phyloP scores from a whole-genome alignment of 2,329 filamentous ascomycete genomes.

The Calonectria pauciramosa region DNA sequence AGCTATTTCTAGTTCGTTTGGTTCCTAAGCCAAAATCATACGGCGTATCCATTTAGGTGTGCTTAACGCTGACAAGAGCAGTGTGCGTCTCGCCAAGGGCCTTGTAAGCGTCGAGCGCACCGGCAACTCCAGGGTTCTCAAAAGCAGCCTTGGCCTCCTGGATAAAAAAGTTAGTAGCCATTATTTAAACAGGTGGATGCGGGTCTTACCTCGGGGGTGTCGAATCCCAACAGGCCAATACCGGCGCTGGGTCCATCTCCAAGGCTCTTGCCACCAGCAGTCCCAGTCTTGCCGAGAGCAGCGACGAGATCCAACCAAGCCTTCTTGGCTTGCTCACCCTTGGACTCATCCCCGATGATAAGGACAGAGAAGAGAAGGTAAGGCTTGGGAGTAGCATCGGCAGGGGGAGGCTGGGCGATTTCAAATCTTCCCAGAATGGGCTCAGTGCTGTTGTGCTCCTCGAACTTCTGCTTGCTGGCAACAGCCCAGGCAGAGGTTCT shows the following conservation, averaged over 20 bases:
- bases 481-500: conserved; percentile 8
- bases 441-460: neutral
- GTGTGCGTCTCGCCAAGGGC: conserved; percentile 21
- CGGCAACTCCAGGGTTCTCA: conserved; percentile 16
- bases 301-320: conserved; percentile 18
- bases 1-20: neutral
- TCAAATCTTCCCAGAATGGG: conserved; percentile 5
- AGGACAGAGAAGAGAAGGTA: conserved; percentile 24
- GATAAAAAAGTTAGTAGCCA: neutral
- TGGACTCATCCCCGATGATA: neutral
- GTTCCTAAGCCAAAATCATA: neutral
- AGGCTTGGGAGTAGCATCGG: neutral
- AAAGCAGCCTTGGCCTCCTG: conserved; percentile 23
- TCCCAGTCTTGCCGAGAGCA: conserved; percentile 12
- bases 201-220: conserved; percentile 18
- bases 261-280: conserved; percentile 16
- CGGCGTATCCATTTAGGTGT: neutral
- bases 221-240: conserved; percentile 17
- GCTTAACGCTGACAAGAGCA: conserved; percentile 7
- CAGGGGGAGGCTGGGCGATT: conserved; percentile 5
- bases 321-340: neutral
- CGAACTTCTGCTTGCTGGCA: neutral
- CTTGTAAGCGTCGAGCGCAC: conserved; percentile 16
- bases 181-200: neutral
- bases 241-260: conserved; percentile 20